Evolutionary conservation across 2,329 filamentous ascomycete species (phyloP).

Genomic region (Sarocladiaceae sp.): DNA sequence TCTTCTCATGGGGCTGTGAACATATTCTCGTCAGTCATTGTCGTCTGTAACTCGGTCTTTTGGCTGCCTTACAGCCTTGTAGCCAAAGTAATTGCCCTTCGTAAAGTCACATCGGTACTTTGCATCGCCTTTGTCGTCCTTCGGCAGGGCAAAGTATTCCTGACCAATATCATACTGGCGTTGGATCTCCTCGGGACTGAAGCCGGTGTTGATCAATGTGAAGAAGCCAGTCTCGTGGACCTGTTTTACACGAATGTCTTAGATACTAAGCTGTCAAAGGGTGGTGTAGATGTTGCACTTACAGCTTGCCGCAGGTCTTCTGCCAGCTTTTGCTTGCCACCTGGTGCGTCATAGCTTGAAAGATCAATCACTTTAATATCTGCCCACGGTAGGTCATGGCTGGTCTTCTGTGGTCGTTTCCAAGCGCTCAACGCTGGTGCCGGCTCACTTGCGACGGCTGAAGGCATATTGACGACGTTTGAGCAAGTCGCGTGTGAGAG

Average conservation of each 20-base stretch:
- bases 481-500: background rate
- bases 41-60: no score
- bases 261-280: no score
- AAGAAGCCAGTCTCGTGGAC: conserved; percentile 39
- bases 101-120: conserved; percentile 38
- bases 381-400: conserved; percentile 35
- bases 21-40: no score
- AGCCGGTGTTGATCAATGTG: conserved; percentile 50
- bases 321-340: conserved; percentile 46
- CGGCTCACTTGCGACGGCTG: background rate
- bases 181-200: conserved; percentile 47
- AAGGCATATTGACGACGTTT: background rate
- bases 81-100: conserved; percentile 45
- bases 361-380: conserved; percentile 51
- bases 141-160: conserved; percentile 45
- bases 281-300: conserved; percentile 5
- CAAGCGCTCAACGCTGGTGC: conserved; percentile 12
- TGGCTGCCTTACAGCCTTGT: conserved; percentile 19
- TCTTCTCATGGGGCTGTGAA: conserved; percentile 8
- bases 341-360: conserved; percentile 40
- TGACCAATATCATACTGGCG: conserved; percentile 50
- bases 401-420: conserved; percentile 24
- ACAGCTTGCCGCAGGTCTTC: conserved; percentile 49
- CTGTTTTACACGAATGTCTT: no score
- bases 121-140: conserved; percentile 33